Evolutionary conservation across 2,329 filamentous ascomycete genomes (phyloP).

Genomic region (Talaromyces islandicus): DNA sequence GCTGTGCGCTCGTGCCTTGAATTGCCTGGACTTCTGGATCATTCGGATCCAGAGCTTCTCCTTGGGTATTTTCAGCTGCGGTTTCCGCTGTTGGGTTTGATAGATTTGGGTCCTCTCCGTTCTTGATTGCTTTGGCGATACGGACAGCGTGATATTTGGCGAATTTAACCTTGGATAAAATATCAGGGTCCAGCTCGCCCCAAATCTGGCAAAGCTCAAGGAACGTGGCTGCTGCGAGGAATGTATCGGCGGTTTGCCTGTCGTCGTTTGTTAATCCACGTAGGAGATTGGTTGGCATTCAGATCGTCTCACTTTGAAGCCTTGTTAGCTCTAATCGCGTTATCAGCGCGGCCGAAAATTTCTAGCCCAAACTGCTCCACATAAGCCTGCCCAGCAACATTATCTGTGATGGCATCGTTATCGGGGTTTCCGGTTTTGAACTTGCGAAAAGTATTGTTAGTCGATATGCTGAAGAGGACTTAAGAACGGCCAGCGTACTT

Average conservation of each 20-base stretch:
- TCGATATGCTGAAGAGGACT: not conserved
- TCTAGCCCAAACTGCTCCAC: conserved; percentile 91
- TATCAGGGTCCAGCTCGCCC: conserved; percentile 68
- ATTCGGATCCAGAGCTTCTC: conserved; percentile 49
- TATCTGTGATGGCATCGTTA: conserved; percentile 81
- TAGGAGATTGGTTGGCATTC: not conserved
- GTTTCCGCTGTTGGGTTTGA: conserved; percentile 69
- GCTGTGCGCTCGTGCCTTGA: conserved; percentile 35
- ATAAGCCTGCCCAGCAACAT: conserved; percentile 80
- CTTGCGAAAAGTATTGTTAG: conserved; percentile 29
- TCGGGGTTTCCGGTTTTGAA: conserved; percentile 66
- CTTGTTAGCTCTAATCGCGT: conserved; percentile 73
- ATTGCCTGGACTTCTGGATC: conserved; percentile 60
- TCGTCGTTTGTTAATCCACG: not conserved
- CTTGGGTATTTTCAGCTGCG: conserved; percentile 39
- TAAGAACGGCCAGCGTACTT: conserved; percentile 41
- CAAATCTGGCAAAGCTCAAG: conserved; percentile 83
- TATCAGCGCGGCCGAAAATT: conserved; percentile 78
- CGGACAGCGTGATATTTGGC: conserved; percentile 92
- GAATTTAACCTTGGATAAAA: conserved; percentile 83
- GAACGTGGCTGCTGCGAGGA: conserved; percentile 87
- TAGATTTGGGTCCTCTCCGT: conserved; percentile 85
- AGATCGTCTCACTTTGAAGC: conserved; percentile 60
- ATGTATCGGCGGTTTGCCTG: conserved; percentile 88
- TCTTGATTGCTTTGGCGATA: conserved; percentile 84